A percentile compares a stretch with the other conserved stretches of the same genome.
phyloP scores from a whole-genome alignment of 1,284 basidiomycete genomes.

The Violaceomyces palustris region DNA sequence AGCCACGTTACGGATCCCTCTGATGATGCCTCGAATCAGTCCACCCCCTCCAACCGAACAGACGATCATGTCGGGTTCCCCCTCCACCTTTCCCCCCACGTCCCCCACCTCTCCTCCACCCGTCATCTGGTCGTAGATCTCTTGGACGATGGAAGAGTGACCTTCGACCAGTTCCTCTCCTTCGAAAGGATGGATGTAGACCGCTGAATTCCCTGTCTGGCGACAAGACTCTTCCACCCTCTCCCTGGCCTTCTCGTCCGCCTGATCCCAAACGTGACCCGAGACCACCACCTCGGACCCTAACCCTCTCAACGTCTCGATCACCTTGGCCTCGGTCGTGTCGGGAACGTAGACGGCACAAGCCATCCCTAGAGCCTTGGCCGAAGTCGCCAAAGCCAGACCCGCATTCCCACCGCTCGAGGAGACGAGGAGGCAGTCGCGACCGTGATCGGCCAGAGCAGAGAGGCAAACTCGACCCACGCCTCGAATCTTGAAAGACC shows the following conservation, averaged over 20 bases:
- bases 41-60: too few species aligned
- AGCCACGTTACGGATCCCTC: too few species aligned
- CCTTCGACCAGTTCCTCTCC: conserved; percentile 39
- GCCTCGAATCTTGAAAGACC: conserved; percentile 49
- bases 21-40: too few species aligned
- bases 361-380: conserved; percentile 21
- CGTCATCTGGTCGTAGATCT: conserved; percentile 7
- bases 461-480: conserved; percentile 22
- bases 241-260: conserved; percentile 14
- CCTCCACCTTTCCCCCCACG: too few species aligned
- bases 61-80: conserved; percentile 16
- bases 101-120: neutral
- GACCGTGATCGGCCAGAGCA: conserved; percentile 1
- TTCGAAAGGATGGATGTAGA: conserved; percentile 48
- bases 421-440: conserved; percentile 31
- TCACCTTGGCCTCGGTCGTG: conserved; percentile 18
- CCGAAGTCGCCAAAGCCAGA: conserved; percentile 40
- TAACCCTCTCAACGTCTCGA: conserved; percentile 17
- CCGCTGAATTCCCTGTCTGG: conserved; percentile 4
- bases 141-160: conserved; percentile 32
- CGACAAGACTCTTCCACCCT: too few species aligned
- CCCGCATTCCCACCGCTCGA: conserved; percentile 52
- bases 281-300: conserved; percentile 30
- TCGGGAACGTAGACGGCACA: conserved; percentile 46
- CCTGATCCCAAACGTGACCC: conserved; percentile 18